Base-by-base conservation (phyloP, 192 early-diverging fungal species). In the Pilaira anomala region DNA sequence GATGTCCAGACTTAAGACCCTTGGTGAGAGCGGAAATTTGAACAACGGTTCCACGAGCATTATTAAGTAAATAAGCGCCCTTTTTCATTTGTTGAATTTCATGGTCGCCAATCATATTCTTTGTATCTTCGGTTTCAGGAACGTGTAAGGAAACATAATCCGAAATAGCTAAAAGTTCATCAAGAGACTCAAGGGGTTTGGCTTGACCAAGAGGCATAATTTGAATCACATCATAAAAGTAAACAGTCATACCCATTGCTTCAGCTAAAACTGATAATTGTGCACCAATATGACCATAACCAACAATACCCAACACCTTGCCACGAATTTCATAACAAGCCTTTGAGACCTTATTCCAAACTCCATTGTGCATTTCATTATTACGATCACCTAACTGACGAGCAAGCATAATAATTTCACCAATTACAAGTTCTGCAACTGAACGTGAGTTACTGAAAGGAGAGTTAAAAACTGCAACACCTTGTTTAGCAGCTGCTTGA, bases 231-330 rank as follows among this genome's bases (percentile, higher is more conserved):
- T 99, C 97, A 75, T 93, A 93, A 83, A 92, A 97, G 76, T 86
- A 77, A 25, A 99, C 95, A 21, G 80, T 75, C 93, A 98, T 97
- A 56, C 97, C 97, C 78, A 99, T 79, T 1, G 93, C 80, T 77
- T 99, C 97, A 36, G 95, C 96, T 25, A 99, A 77, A 6, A 97
- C 97, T 33, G 95, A 94, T 45, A 99, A 78, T 78, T 99, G 97
- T 7, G 93, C 86, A 59, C 97, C 97, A 72, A 99, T 99, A 77
- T 99, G 96, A 39, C 97, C 97, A 80, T 98, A 98, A 29, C 97
- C 97, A 64, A 99, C 79, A 73, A 99, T 99, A 60, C 97, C 91
- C 29, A 97, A 85, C 1, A 87, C 91, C 77, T 97, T 98, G 76
- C 95, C 95, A 67, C 94, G 90, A 67, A 99, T 94, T 77, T 98